Percentiles rank a stretch among this genome's conserved stretches.
Evolutionary conservation across 2,329 filamentous ascomycete species (phyloP).

Genomic region (Talaromyces sp.): DNA sequence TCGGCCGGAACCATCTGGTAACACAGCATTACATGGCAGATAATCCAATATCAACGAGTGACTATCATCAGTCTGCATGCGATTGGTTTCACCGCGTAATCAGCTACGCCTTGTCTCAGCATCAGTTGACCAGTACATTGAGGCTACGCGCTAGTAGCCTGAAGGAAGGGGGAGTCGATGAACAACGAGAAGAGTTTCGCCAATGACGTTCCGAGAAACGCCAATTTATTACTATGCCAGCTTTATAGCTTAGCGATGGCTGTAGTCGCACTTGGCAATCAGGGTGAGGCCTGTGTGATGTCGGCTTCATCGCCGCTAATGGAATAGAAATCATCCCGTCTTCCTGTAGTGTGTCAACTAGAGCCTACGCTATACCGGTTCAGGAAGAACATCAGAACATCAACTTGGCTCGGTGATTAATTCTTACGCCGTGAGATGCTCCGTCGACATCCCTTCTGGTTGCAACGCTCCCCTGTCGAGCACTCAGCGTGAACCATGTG

Average conservation of each 20-base stretch:
- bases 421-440: constrained; percentile 1
- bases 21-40: not conserved
- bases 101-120: not conserved
- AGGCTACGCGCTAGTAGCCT: not conserved
- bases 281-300: not conserved
- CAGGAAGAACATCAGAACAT: constrained; percentile 1
- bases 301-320: not conserved
- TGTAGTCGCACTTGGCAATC: constrained; percentile 1
- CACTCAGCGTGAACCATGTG: constrained; percentile 9
- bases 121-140: not conserved
- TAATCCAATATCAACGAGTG: not conserved
- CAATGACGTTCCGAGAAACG: not conserved
- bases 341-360: constrained; percentile 1
- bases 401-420: not conserved
- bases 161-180: not conserved
- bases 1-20: not conserved
- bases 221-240: not conserved
- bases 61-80: not conserved
- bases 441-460: not conserved
- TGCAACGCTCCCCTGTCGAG: constrained; percentile 7
- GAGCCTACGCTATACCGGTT: not conserved
- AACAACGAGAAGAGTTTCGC: not conserved
- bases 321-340: constrained; percentile 3
- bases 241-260: not conserved
- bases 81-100: not conserved